Conservation (phyloP, 495 filamentous ascomycete genomes). For the Sordaria brevicollis region DNA sequence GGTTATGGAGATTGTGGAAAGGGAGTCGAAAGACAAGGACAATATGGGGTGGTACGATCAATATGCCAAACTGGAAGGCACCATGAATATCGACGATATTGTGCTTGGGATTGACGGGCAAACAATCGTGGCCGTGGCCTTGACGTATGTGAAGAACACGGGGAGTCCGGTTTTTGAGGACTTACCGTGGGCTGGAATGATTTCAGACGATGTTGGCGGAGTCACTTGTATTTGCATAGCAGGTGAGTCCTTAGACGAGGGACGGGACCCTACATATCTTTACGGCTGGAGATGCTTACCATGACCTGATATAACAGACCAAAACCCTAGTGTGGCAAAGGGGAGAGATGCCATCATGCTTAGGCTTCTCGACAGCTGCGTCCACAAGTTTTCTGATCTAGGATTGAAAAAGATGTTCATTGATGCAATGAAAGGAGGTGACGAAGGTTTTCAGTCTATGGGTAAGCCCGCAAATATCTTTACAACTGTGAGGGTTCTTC, state of each 20-base stretch:
- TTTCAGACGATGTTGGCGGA: slow-evolving; percentile 46
- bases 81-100: slow-evolving; percentile 38
- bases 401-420: slow-evolving; percentile 34
- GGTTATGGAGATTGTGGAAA: slow-evolving; percentile 44
- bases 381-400: slow-evolving; percentile 23
- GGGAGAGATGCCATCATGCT: slow-evolving; percentile 35
- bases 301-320: slow-evolving; percentile 11
- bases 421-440: slow-evolving; percentile 33
- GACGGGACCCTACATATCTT: neutral
- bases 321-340: slow-evolving; percentile 21
- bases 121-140: slow-evolving; percentile 41
- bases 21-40: slow-evolving; percentile 31
- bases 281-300: neutral
- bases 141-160: slow-evolving; percentile 43
- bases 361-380: slow-evolving; percentile 35
- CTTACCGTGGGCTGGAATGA: slow-evolving; percentile 47
- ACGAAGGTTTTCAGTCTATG: slow-evolving; percentile 35
- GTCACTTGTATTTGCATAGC: slow-evolving; percentile 51
- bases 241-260: slow-evolving; percentile 23
- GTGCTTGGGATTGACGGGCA: slow-evolving; percentile 35
- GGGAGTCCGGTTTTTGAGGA: slow-evolving; percentile 44
- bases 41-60: slow-evolving; percentile 46
- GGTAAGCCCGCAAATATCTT: slow-evolving; percentile 21
- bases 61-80: slow-evolving; percentile 37
- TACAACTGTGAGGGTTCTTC: neutral